phyloP scores from a whole-genome alignment of 345 rosid genomes.

The Excoecaria agallocha region DNA sequence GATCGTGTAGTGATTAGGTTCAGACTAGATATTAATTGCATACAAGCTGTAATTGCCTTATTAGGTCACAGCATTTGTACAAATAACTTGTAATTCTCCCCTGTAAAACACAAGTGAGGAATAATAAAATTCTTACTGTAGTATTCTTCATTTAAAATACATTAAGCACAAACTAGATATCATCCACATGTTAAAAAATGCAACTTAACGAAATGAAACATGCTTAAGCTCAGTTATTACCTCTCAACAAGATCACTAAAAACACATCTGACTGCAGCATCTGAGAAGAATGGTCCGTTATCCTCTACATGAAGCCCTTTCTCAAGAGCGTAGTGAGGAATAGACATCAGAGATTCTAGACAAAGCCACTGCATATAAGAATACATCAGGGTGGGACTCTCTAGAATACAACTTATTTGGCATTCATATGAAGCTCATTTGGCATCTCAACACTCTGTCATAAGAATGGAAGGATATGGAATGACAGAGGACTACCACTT shows the following conservation, averaged over 20 bases:
- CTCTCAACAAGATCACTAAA: conserved; percentile 76
- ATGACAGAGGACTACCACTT: background rate
- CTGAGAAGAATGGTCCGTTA: conserved; percentile 54
- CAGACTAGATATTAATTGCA: too few relatives aligned
- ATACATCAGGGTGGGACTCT: conserved; percentile 10
- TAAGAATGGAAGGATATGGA: background rate
- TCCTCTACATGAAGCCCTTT: conserved; percentile 46
- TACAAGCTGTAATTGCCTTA: too few relatives aligned
- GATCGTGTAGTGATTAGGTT: too few relatives aligned
- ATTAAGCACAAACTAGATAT: conserved; percentile 5
- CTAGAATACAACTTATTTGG: background rate
- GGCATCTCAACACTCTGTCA: background rate
- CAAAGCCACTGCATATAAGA: conserved; percentile 66
- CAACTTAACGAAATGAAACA: background rate
- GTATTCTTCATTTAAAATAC: background rate
- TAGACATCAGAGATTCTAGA: conserved; percentile 65
- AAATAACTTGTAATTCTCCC: too few relatives aligned
- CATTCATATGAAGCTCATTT: background rate
- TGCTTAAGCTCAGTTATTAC: conserved; percentile 33
- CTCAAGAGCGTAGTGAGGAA: conserved; percentile 47
- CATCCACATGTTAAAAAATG: background rate
- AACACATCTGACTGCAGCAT: conserved; percentile 50
- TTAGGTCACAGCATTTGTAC: too few relatives aligned
- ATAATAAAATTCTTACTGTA: too few relatives aligned
- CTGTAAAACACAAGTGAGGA: too few relatives aligned